Base-by-base conservation (phyloP, 305 asterid genomes). In the Solanum hybrid region DNA sequence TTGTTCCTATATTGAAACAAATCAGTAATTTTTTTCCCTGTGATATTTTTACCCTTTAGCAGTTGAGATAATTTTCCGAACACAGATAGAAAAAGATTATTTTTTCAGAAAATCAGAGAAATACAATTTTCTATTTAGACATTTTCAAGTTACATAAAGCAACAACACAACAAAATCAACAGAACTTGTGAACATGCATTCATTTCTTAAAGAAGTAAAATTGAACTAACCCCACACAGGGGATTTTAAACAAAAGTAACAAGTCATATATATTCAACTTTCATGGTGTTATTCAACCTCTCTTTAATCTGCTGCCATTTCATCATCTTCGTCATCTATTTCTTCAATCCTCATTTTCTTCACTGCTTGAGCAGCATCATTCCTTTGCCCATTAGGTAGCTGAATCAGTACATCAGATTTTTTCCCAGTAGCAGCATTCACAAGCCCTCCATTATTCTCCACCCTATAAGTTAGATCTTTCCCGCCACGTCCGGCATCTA, bases 301-400 rank as follows among this genome's bases (percentile, higher is more conserved):
- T 27, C 27, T 64, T 71, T 84, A 94, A 20, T 91, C 97, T 4
- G 51, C 51, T 40, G 88, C 92, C 97, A 94, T 94, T 69, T 90
- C 95, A 26, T 96, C 96, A 16, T 94, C 82, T 17, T 77, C 98
- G 8, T 94, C 98, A 5, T 88, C 94, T 1, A 94, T 89, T 90
- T 95, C 98, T 88, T 95, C 93, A 16, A 97, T 96, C 96, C 93
- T 96, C 97, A 96, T 94, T 91, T 93, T 95, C 93, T 97, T 97
- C 72, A 95, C 98, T 0, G 96, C 95, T 72, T 94, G 94, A 32
- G 97, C 94, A 87, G 98, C 96, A 64, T 94, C 95, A 16, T 88
- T 69, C 2, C 88, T 91, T 4, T 12, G n/a, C 17, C 90, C 95
- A 6, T 90, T 94, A 1, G 98, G 95, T 1, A 96, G 38, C 85